Evolutionary conservation across 176 grass and related monocot genomes (phyloP).

Genomic region (Musa schizocarpa): DNA sequence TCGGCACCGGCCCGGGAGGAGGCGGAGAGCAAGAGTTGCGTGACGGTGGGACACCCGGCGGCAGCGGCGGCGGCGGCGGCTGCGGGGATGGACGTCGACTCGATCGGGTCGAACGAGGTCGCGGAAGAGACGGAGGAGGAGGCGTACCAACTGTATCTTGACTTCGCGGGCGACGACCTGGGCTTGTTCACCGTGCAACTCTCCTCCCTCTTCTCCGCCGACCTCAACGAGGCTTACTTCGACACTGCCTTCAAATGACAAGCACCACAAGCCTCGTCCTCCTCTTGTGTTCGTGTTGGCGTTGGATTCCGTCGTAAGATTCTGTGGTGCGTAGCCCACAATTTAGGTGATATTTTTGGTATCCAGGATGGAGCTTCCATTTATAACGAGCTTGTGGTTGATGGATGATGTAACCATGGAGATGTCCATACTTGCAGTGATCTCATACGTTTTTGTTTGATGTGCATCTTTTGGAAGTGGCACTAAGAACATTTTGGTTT

Average conservation of each 20-base stretch:
- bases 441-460: too few species aligned
- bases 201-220: constrained; percentile 28
- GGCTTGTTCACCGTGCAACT: constrained; percentile 43
- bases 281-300: background rate
- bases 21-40: constrained; percentile 23
- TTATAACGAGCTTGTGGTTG: too few species aligned
- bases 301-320: background rate
- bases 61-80: constrained; percentile 6
- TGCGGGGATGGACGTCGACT: constrained; percentile 38
- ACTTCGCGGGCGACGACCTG: constrained; percentile 62
- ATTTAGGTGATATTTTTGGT: background rate
- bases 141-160: constrained; percentile 53
- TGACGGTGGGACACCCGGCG: constrained; percentile 9
- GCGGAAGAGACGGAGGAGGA: constrained; percentile 26
- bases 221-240: constrained; percentile 37
- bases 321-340: background rate
- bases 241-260: constrained; percentile 58
- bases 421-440: too few species aligned
- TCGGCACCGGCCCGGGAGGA: background rate
- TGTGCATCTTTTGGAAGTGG: too few species aligned
- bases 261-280: background rate
- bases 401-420: too few species aligned
- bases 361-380: too few species aligned
- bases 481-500: too few species aligned
- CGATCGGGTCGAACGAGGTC: constrained; percentile 39